Evolutionary conservation across 2,329 filamentous ascomycete genomes (phyloP), one percentile per base, ranked within the genome.

Genomic region (Fusarium sp.): DNA sequence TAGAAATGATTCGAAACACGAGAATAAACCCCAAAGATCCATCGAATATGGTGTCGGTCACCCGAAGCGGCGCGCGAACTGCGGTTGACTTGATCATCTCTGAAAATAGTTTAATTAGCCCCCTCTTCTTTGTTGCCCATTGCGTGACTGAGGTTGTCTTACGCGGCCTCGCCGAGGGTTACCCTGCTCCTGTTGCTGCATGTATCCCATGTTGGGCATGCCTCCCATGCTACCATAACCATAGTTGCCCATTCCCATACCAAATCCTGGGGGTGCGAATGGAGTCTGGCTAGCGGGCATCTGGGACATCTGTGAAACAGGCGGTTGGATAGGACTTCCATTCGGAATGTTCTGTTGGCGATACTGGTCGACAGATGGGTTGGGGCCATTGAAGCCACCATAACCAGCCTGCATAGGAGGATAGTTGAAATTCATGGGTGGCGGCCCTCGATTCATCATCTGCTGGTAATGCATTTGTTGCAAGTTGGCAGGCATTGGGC

Each of bases 401-500:
- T 87, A 90, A 1, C 87, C 87, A 42, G 86, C 83, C 78, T 87
- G 89, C 85, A 91, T 87, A 13, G 83, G 80, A 8, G 88, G 85
- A 77, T 87, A 91, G 80, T 85, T 90, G 79, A 87, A 89, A 78
- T 84, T 87, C 83, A 90, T 86, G 15, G 86, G 86, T 18, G 88
- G 87, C 5, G 83, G 82, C 14, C 84, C 86, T 24, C 89, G 85
- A 53, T 84, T 84, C 80, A 91, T 85, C 83, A 91, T 85, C 78
- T 90, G 89, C 79, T 90, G 89, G 77, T 89, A 91, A 71, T 90
- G 88, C 74, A 90, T 79, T 74, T 87, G 88, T 77, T 89, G 86
- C 68, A 90, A 80, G 74, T 83, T 85, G 50, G 82, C 84, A 70
- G 81, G 72, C 77, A 90, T 85, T 44, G 86, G 82, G 35, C 84